Evolutionary conservation across 352 stramenopile species (phyloP).

Genomic region (Pythium folliculosum): DNA sequence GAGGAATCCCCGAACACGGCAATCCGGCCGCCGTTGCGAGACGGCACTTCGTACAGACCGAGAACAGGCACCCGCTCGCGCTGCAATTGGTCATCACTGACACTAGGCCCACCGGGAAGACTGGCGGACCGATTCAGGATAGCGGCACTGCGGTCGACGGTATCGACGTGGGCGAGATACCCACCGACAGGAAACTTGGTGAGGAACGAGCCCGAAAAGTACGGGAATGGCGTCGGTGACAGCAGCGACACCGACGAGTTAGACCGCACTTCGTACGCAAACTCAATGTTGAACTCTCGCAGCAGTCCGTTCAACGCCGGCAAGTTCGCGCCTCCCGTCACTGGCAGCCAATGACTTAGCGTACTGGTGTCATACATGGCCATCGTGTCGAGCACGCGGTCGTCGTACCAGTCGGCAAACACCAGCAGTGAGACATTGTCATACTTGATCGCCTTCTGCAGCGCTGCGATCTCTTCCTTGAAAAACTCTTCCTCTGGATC

Average conservation of each 20-base stretch:
- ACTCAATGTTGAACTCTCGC: slow-evolving; percentile 63
- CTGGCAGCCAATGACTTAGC: slow-evolving; percentile 74
- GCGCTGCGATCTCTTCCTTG: slow-evolving; percentile 52
- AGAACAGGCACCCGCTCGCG: slow-evolving; percentile 49
- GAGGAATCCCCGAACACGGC: slow-evolving; percentile 76
- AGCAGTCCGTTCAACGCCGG: slow-evolving; percentile 72
- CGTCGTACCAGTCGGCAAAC: slow-evolving; percentile 84
- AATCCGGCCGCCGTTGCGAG: slow-evolving; percentile 61
- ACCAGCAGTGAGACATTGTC: slow-evolving; percentile 72
- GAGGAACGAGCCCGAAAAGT: slow-evolving; percentile 65
- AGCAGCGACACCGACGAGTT: slow-evolving; percentile 52
- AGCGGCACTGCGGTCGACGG: slow-evolving; percentile 50
- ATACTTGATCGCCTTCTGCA: slow-evolving; percentile 65
- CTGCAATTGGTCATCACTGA: slow-evolving; percentile 29
- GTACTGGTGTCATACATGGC: slow-evolving; percentile 85
- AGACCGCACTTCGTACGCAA: slow-evolving; percentile 60
- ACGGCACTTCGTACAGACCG: slow-evolving; percentile 69
- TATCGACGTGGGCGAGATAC: slow-evolving; percentile 62
- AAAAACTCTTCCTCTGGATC: slow-evolving; percentile 86
- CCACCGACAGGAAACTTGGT: slow-evolving; percentile 68
- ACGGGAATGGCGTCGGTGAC: slow-evolving; percentile 46
- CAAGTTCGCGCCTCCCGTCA: slow-evolving; percentile 77
- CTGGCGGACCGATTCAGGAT: slow-evolving; percentile 41
- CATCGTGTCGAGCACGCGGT: slow-evolving; percentile 54
- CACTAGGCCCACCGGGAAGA: background rate